phyloP scores from a whole-genome alignment of 495 filamentous ascomycete species.

The Niebla homalea region DNA sequence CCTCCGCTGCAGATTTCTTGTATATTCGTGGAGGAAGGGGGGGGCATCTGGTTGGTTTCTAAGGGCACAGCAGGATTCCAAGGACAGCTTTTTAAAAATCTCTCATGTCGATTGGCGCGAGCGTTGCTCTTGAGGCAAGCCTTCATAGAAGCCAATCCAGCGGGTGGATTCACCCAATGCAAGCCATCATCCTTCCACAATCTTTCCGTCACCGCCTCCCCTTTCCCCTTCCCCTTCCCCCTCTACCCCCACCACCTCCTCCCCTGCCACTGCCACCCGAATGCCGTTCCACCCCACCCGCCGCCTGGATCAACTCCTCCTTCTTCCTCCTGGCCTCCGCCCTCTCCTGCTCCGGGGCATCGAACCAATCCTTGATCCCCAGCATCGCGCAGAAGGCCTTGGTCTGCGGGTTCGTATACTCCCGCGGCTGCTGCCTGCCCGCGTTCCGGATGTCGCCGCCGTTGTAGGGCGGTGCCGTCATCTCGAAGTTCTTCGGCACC shows the following conservation, averaged over 20 bases:
- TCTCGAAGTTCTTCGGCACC: constrained; percentile 62
- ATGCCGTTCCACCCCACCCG: constrained; percentile 20
- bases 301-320: constrained; percentile 21
- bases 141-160: neutral
- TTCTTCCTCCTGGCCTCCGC: constrained; percentile 34
- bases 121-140: no score
- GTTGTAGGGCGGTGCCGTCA: constrained; percentile 62
- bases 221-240: constrained; percentile 16
- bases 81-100: no score
- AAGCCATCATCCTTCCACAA: neutral
- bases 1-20: no score
- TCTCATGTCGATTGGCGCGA: no score
- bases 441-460: constrained; percentile 19
- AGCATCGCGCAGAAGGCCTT: constrained; percentile 61
- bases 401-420: constrained; percentile 79
- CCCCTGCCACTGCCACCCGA: constrained; percentile 22
- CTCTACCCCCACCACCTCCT: constrained; percentile 14
- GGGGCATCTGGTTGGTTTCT: no score
- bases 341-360: constrained; percentile 54
- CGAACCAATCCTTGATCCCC: constrained; percentile 65
- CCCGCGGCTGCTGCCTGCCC: constrained; percentile 41
- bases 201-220: neutral
- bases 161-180: neutral
- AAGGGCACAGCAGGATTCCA: no score
- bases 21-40: no score